Evolutionary conservation across 148 eudicot genomes (phyloP), one percentile per base, ranked within the genome.

Genomic region (Fagopyrum esculentum): DNA sequence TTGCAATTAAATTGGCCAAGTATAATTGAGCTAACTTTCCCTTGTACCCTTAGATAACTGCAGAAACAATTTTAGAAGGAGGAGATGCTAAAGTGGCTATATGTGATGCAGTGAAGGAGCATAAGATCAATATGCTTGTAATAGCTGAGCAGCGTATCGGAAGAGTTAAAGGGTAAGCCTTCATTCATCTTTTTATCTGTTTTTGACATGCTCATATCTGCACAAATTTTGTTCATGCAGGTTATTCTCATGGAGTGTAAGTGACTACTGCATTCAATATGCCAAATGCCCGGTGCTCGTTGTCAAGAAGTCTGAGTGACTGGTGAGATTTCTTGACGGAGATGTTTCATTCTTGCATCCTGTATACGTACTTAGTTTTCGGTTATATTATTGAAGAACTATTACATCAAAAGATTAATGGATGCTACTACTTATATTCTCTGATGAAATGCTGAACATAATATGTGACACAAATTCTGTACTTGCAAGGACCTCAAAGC

Each of bases 11-110:
- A n/a, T 22, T 22, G 40, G 40, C 40, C 15, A 49, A 49, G 52
- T 48, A 48, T 48, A 35, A 35, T 1, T 55, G 59, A 57, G 12
- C 29, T 5, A 8, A 61, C 26, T 61, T 29, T 43, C 43, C 9
- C 6, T 61, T n/a, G 1, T 61, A 57, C 7, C 63, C 63, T 35
- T n/a, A 68, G 71, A 40, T 68, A 0, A 45, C 12, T 1, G 47
- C 71, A 45, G 48, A 35, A n/a, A 68, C 71, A 11, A 35, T 68
- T 12, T 35, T 45, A n/a, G 71, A 68, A 45, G 45, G 12, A 17
- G 71, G 71, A 45, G 48, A 68, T 40, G 46, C 71, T 68, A 68
- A 45, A 35, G 71, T 35, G 46, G 71, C 71, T 45, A 68, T 68
- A 11, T 68, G 71, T 45, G 71, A 68, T 68, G 71, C 71, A 6